These are phyloP conservation scores for Penicillium cataractarum DNA, from an alignment of 495 filamentous ascomycete species.

Conservation along the genomic window DNA sequence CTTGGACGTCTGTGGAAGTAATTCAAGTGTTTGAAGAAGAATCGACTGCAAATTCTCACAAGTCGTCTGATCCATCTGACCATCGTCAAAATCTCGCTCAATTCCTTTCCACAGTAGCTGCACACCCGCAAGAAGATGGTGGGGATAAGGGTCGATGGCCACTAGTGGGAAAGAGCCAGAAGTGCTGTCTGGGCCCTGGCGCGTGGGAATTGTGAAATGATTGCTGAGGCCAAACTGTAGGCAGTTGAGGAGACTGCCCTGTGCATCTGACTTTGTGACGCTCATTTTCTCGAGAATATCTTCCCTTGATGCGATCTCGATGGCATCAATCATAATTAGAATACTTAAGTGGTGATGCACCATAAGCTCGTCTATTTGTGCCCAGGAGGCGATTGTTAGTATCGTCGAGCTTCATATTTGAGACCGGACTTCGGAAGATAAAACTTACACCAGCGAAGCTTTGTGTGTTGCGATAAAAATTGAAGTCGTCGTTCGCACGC, in stretches of 20 bases:
- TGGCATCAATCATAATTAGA: slow-evolving; percentile 20
- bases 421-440: background rate
- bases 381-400: background rate
- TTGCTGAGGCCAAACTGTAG: slow-evolving; percentile 26
- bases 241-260: slow-evolving; percentile 23
- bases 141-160: slow-evolving; percentile 26
- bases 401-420: background rate
- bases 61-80: slow-evolving; percentile 15
- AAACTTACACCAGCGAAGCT: slow-evolving; percentile 26
- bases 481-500: slow-evolving; percentile 24
- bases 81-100: slow-evolving; percentile 18
- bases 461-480: slow-evolving; percentile 22
- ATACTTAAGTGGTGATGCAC: slow-evolving; percentile 24
- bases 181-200: background rate
- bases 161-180: slow-evolving; percentile 15
- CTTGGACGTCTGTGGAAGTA: slow-evolving; percentile 25
- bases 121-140: slow-evolving; percentile 24
- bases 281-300: slow-evolving; percentile 23
- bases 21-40: slow-evolving; percentile 18
- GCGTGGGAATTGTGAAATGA: slow-evolving; percentile 14
- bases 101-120: slow-evolving; percentile 26
- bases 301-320: slow-evolving; percentile 19
- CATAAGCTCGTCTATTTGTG: slow-evolving; percentile 18
- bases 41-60: slow-evolving; percentile 17
- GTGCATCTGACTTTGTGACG: slow-evolving; percentile 18